Conservation (phyloP, 2,329 filamentous ascomycete genomes). For the Alternaria consortialis region DNA sequence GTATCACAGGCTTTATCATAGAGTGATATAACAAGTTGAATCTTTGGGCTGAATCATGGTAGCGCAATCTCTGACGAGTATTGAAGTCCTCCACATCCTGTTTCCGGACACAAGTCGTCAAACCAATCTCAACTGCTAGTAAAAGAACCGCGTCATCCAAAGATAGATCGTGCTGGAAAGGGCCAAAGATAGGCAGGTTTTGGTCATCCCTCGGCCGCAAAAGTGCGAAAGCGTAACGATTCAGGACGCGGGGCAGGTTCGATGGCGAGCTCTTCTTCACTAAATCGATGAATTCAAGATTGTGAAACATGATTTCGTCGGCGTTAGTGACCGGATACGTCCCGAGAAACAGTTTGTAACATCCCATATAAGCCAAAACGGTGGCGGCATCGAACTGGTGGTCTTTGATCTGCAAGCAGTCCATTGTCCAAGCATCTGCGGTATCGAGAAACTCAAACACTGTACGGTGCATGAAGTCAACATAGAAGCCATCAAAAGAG, state of each 20-base stretch:
- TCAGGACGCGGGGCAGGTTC: background rate
- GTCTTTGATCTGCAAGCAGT: background rate
- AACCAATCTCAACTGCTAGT: background rate
- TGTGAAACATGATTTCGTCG: too few relatives aligned
- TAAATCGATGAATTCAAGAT: too few relatives aligned
- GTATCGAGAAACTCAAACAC: background rate
- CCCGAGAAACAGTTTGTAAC: background rate
- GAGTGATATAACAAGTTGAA: background rate
- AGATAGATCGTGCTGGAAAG: background rate
- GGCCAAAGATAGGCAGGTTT: too few relatives aligned
- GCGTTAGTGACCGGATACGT: too few relatives aligned
- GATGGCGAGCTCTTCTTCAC: background rate
- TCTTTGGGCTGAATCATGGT: background rate
- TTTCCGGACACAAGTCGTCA: background rate
- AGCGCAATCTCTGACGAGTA: background rate
- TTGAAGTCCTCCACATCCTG: background rate
- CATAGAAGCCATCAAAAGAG: background rate
- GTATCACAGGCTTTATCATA: too few relatives aligned
- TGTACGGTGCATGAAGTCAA: conserved; percentile 7
- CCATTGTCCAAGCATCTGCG: background rate
- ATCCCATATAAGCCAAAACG: background rate
- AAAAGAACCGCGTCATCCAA: background rate
- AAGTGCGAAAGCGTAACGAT: background rate
- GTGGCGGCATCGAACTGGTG: background rate
- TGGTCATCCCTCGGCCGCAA: too few relatives aligned